These are phyloP conservation scores for Exserohilum rostratum DNA, from an alignment of 2,329 filamentous ascomycete genomes.

Conservation along the genomic window DNA sequence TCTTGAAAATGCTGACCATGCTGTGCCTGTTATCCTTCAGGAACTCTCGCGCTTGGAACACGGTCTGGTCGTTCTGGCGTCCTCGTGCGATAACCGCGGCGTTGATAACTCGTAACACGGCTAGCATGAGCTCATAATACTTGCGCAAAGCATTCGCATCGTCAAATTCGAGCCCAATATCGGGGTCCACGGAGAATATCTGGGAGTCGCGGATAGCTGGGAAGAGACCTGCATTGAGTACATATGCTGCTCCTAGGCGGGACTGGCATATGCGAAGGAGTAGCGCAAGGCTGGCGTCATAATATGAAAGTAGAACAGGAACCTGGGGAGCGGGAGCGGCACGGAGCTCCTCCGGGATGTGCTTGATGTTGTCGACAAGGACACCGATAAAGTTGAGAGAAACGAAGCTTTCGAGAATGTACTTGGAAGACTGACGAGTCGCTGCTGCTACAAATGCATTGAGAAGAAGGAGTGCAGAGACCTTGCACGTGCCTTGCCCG, in stretches of 20 bases:
- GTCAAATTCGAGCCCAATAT: constrained; percentile 79
- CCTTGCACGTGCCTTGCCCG: constrained; percentile 79
- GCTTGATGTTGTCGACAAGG: constrained; percentile 83
- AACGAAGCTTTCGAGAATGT: constrained; percentile 79
- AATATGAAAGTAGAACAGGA: constrained; percentile 62
- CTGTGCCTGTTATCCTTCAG: constrained; percentile 81
- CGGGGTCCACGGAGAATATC: constrained; percentile 89
- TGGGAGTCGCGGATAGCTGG: constrained; percentile 77
- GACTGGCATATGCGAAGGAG: constrained; percentile 85
- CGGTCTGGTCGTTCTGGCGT: constrained; percentile 73
- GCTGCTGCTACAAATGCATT: constrained; percentile 77
- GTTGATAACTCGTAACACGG: constrained; percentile 80
- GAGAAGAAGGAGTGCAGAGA: constrained; percentile 85
- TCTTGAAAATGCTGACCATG: constrained; percentile 88
- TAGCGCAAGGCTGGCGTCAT: constrained; percentile 79
- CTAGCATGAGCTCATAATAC: constrained; percentile 83
- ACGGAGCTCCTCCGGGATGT: constrained; percentile 70
- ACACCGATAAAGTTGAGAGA: constrained; percentile 90
- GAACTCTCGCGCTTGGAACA: constrained; percentile 79
- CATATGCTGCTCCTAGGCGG: constrained; percentile 78
- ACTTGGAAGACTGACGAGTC: constrained; percentile 71
- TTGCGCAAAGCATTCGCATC: constrained; percentile 74
- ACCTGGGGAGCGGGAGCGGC: constrained; percentile 55
- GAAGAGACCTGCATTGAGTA: constrained; percentile 91
- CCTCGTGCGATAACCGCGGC: constrained; percentile 82